Conservation (phyloP, 495 filamentous ascomycete species). For the Aspergillus campestris region DNA sequence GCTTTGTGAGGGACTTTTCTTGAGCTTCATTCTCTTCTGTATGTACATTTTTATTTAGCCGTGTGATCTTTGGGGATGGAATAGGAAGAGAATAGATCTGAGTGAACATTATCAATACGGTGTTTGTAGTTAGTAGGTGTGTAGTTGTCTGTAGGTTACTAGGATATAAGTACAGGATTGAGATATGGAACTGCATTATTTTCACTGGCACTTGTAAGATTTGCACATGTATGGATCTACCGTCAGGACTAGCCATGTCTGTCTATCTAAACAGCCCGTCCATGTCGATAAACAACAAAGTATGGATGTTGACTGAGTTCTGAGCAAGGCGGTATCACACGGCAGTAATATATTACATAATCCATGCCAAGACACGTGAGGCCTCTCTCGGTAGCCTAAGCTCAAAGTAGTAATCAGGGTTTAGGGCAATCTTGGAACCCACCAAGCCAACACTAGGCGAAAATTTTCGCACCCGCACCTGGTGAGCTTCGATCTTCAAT, state of each 20-base stretch:
- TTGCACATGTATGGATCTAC: no score
- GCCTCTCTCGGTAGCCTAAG: not conserved
- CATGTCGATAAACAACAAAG: no score
- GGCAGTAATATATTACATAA: not conserved
- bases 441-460: slow-evolving; percentile 34
- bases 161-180: not conserved
- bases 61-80: slow-evolving; percentile 1
- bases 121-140: no score
- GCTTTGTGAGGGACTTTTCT: slow-evolving; percentile 1
- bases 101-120: not conserved
- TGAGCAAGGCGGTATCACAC: no score
- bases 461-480: slow-evolving; percentile 36
- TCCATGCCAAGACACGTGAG: slow-evolving; percentile 1
- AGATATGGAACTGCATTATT: not conserved
- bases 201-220: not conserved
- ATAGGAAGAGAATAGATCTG: not conserved
- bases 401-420: slow-evolving; percentile 24
- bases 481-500: slow-evolving; percentile 35
- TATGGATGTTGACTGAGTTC: no score
- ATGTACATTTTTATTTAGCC: slow-evolving; percentile 19
- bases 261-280: no score
- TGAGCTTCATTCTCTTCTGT: slow-evolving; percentile 12
- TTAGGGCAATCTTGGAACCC: slow-evolving; percentile 29
- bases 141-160: no score
- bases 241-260: not conserved